A percentile compares a stretch with the other conserved stretches of the same genome.
Evolutionary conservation across 164 flowering plant genomes (phyloP).

Genomic region (Vitis rupestris): DNA sequence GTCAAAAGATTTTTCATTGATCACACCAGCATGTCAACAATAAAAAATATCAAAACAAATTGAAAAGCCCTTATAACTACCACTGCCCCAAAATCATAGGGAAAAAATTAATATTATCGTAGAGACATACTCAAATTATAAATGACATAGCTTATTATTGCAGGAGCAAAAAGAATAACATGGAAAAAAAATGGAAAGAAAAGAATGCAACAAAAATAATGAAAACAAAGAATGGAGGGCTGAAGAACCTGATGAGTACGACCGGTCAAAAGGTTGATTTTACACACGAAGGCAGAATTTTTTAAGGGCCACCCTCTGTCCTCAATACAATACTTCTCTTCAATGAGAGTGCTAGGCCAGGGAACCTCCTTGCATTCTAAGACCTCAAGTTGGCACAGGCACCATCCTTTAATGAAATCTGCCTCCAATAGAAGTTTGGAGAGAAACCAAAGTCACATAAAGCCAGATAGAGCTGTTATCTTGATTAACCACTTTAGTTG

Average conservation of each 20-base stretch:
- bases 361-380: constrained; percentile 82
- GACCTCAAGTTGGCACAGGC: constrained; percentile 80
- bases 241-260: constrained; percentile 84
- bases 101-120: not conserved
- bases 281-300: constrained; percentile 82
- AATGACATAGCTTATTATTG: not conserved
- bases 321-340: constrained; percentile 52
- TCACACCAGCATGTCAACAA: too few species aligned
- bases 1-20: too few species aligned
- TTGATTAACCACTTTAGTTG: not conserved
- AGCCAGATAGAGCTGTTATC: constrained; percentile 7
- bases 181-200: not conserved
- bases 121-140: not conserved
- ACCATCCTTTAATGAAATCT: constrained; percentile 76
- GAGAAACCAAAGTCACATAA: not conserved
- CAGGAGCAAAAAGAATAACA: not conserved
- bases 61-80: not conserved
- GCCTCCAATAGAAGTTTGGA: constrained; percentile 11
- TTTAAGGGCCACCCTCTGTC: constrained; percentile 78
- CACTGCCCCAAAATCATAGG: not conserved
- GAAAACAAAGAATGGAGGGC: not conserved
- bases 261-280: constrained; percentile 89
- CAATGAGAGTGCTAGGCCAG: constrained; percentile 62
- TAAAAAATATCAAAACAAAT: not conserved
- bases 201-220: not conserved